Evolutionary conservation across 2,329 filamentous ascomycete species (phyloP), one percentile per base, ranked within the genome.

Genomic region (Pseudonectria foliicola): DNA sequence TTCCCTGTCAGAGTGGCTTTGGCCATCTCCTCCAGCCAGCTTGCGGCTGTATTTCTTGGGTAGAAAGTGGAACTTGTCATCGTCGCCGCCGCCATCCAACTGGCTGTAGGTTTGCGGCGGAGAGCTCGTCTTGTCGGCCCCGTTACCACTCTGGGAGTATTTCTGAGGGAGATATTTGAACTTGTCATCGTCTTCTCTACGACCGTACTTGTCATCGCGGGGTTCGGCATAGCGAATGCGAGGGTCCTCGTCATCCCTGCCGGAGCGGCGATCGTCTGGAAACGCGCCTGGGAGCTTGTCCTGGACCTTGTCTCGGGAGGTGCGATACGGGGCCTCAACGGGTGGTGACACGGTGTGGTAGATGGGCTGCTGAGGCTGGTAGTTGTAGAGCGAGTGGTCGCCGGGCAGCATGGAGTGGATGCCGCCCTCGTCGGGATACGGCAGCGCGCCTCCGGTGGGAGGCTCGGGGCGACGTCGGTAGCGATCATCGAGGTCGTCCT

Each of bases 41-140:
- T 58, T 53, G 34, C 59, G 56, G 46, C 60, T 61, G 43, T 73
- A 72, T 46, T 71, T 73, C 41, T 64, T 60, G 1, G 69, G 69
- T 25, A 72, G 52, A 44, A 61, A 68, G 37, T 64, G 62, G 30
- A 71, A 50, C 45, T 56, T 61, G 33, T 65, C 57, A 8, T 63
- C 58, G 13, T 55, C 55, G 32, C 38, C 45, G 25, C 41, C 25
- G 18, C 34, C 32, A 28, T 15, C 27, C 13, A 25, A 28, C 13
- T 38, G 27, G 29, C 39, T 37, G 27, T 46, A 43, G 21, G 37
- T 28, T 25, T 28, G 35, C 10, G 33, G 38, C 6, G 35, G 36
- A 16, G 29, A 25, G 10, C 29, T 3, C 23, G 15, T 21, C n/a
- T 32, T 27, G 21, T 46, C 37, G 15, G 46, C 45, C 31, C 40